phyloP scores from a whole-genome alignment of 768 basidiomycete species.

The Boletus edulis region DNA sequence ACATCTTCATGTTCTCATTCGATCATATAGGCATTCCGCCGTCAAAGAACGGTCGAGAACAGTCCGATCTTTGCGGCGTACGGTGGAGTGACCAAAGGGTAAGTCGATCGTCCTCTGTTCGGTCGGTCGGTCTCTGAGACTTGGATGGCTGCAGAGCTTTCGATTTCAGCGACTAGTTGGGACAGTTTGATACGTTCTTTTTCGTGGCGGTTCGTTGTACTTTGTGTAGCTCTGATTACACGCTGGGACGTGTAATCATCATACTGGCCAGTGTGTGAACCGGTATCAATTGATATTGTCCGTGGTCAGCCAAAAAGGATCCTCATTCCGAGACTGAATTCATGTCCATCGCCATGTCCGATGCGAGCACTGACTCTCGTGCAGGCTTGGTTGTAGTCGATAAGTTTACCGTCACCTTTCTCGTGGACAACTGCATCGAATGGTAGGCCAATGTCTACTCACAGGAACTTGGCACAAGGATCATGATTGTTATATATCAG shows the following conservation, averaged over 20 bases:
- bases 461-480: not conserved
- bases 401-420: conserved; percentile 51
- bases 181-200: conserved; percentile 4
- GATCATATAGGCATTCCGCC: conserved; percentile 60
- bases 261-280: no score
- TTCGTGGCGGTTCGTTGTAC: not conserved
- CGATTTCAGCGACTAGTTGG: not conserved
- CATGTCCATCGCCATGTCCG: conserved; percentile 7
- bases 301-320: no score
- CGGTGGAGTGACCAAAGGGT: conserved; percentile 43
- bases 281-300: no score
- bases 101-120: not conserved
- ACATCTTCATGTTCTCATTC: not conserved
- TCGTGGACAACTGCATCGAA: conserved; percentile 80
- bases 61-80: conserved; percentile 49
- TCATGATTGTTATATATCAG: conserved; percentile 32
- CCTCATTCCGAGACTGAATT: no score
- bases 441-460: conserved; percentile 45
- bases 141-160: not conserved
- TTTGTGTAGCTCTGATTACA: not conserved
- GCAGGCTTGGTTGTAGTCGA: conserved; percentile 33
- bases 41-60: conserved; percentile 69
- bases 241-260: conserved; percentile 5
- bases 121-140: not conserved
- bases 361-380: conserved; percentile 6